phyloP scores from a whole-genome alignment of 2,329 filamentous ascomycete species.

The Incumbomyces delicatus region DNA sequence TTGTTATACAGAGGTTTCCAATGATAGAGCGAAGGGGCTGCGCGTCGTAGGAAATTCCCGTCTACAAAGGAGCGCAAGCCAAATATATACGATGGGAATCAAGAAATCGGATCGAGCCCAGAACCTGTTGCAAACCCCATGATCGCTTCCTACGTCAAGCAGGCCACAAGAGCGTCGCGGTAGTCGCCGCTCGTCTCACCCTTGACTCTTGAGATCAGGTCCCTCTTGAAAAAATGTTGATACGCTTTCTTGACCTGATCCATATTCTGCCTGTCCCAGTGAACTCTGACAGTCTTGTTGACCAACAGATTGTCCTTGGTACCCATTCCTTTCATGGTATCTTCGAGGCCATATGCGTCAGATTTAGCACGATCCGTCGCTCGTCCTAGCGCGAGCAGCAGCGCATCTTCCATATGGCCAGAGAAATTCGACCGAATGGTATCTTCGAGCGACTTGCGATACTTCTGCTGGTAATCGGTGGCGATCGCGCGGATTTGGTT shows the following conservation, averaged over 20 bases:
- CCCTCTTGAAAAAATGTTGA: conserved; percentile 57
- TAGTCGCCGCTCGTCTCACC: conserved; percentile 84
- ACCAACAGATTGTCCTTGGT: conserved; percentile 78
- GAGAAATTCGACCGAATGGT: conserved; percentile 75
- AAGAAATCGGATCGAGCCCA: too few species aligned
- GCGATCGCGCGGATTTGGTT: conserved; percentile 75
- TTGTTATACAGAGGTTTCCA: too few species aligned
- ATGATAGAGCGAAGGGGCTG: too few species aligned
- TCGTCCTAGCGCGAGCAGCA: conserved; percentile 67
- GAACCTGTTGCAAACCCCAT: too few species aligned
- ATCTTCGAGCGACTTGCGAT: conserved; percentile 58
- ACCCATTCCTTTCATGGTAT: conserved; percentile 74
- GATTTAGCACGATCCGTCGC: conserved; percentile 74
- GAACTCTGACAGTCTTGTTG: conserved; percentile 64
- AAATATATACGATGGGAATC: too few species aligned
- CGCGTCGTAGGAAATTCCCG: too few species aligned
- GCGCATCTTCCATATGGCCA: conserved; percentile 81
- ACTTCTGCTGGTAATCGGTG: conserved; percentile 63
- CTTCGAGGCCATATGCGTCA: conserved; percentile 73
- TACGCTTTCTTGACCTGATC: conserved; percentile 72
- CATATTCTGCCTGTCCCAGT: conserved; percentile 72
- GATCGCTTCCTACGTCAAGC: conserved; percentile 32
- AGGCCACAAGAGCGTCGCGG: conserved; percentile 61
- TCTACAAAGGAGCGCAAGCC: background rate
- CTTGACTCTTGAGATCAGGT: conserved; percentile 59